Evolutionary conservation across 306 rosid genomes (phyloP), one percentile per base, ranked within the genome.

Genomic region (Benincasa hispida): DNA sequence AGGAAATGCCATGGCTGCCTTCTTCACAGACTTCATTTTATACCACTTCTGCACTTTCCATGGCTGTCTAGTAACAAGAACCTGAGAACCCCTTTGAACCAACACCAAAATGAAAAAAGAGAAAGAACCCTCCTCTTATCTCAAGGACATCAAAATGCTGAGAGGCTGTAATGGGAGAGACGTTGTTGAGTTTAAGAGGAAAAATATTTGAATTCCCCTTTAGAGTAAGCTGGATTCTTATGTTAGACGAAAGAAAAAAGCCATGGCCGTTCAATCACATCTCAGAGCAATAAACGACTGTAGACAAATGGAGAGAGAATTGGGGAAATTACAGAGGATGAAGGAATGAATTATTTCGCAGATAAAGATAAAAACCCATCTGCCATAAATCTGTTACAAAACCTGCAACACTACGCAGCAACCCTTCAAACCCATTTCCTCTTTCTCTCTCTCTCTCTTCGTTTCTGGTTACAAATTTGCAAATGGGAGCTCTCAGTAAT

Each of bases 1-100:
- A 48, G 78, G 87, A 79, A 90, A 87, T 79, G 91, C 84, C 96
- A 90, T 88, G 37, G 73, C 81, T 37, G 53, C 39, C 76, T 9
- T 72, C 59, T 72, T 72, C 68, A 11, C 10, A 73, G 25, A 54
- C 66, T 60, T 48, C 75, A 77, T 79, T 68, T 39, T 65, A 53
- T 15, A 12, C 27, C 30, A 39, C 19, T 48, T 7, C 19, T 22
- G 10, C 48, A 54, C 8, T 24, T n/a, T 50, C 48, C 77, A 51
- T 74, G 11, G 59, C 47, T 11, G 11, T 42, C 30, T 19, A 27
- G 47, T 28, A 15, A 30, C 48, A 28, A 66, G 51, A 66, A 69
- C 4, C 54, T 12, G 35, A 55, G 41, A 37, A 75, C 51, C 34
- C 28, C 32, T 55, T 35, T 18, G 22, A 55, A n/a, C 19, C 35